Evolutionary conservation across 2,329 filamentous ascomycete genomes (phyloP).

Genomic region (Dactylella cylindrospora): DNA sequence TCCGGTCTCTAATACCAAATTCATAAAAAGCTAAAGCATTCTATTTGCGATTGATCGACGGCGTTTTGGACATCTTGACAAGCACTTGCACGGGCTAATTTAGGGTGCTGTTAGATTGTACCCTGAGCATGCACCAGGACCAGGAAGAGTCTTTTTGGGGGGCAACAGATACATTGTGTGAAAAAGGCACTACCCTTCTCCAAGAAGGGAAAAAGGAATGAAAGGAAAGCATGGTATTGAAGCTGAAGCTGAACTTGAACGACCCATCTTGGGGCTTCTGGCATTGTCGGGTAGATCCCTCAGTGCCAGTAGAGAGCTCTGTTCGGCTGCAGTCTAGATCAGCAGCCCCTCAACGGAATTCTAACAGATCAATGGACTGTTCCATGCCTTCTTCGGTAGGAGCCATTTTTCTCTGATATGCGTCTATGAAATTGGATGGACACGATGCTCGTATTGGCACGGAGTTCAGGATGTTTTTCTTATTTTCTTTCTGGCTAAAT

Average conservation of each 20-base stretch:
- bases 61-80: slow-evolving; percentile 37
- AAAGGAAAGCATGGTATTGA: neutral
- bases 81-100: slow-evolving; percentile 39
- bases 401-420: neutral
- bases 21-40: slow-evolving; percentile 2
- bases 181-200: no score
- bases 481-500: no score
- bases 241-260: neutral
- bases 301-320: slow-evolving; percentile 23
- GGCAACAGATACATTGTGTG: no score
- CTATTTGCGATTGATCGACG: slow-evolving; percentile 32
- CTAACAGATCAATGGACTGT: neutral
- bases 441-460: slow-evolving; percentile 19
- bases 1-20: no score
- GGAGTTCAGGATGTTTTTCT: slow-evolving; percentile 43
- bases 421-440: slow-evolving; percentile 12
- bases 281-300: slow-evolving; percentile 20
- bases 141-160: neutral
- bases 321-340: slow-evolving; percentile 20
- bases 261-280: slow-evolving; percentile 14
- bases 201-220: neutral
- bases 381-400: slow-evolving; percentile 6
- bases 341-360: slow-evolving; percentile 2
- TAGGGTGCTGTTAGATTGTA: slow-evolving; percentile 24
- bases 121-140: neutral